These are phyloP conservation scores for Rhodotorula sp. DNA, from an alignment of 1,284 basidiomycete genomes.

Conservation along the genomic window DNA sequence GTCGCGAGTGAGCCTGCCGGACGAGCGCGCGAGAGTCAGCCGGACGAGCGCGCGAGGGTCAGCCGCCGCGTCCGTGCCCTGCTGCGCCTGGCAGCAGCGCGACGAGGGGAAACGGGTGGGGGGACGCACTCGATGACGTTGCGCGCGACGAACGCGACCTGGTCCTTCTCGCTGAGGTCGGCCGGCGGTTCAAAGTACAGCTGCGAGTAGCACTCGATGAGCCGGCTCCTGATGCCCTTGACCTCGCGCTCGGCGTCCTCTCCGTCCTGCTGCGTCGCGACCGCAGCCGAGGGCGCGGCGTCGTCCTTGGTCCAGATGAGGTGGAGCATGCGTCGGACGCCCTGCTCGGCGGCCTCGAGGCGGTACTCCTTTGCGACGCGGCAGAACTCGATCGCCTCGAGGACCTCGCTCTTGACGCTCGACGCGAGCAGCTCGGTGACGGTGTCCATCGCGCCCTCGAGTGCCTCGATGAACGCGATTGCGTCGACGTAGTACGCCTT, in stretches of 20 bases:
- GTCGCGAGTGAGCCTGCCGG: constrained; percentile 79
- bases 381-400: constrained; percentile 97
- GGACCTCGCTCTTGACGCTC: constrained; percentile 88
- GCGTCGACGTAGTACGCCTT: constrained; percentile 89
- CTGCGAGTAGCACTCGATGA: constrained; percentile 85
- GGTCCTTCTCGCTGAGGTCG: constrained; percentile 70
- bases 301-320: constrained; percentile 98
- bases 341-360: constrained; percentile 73
- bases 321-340: constrained; percentile 95
- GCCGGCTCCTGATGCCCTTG: constrained; percentile 80
- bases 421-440: constrained; percentile 79
- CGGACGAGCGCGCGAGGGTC: not conserved
- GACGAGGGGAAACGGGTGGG: not conserved
- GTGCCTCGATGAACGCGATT: constrained; percentile 76
- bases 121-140: constrained; percentile 90
- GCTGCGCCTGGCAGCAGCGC: too few species aligned
- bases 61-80: not conserved
- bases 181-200: constrained; percentile 83
- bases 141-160: constrained; percentile 92
- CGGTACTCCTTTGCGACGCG: constrained; percentile 79
- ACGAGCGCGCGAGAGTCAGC: not conserved
- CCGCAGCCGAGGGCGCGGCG: constrained; percentile 55
- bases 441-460: constrained; percentile 70
- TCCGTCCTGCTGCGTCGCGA: not conserved
- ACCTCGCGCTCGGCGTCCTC: constrained; percentile 74